These are phyloP conservation scores for Saturnispora serradocipensis DNA, from an alignment of 805 yeast species.

Conservation along the genomic window DNA sequence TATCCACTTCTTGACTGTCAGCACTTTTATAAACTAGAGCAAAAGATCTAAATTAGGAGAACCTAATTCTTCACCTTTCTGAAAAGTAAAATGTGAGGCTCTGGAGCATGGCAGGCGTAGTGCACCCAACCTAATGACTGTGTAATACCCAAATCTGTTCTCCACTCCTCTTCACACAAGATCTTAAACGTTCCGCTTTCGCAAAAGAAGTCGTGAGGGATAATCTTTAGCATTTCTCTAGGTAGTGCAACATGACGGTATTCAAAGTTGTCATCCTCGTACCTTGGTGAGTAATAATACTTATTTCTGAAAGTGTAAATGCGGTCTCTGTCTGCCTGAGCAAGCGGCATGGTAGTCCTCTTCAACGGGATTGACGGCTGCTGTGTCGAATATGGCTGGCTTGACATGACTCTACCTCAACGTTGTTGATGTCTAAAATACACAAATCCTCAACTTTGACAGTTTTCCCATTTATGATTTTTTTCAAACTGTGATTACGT, in stretches of 20 bases:
- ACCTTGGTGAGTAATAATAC: slow-evolving; percentile 90
- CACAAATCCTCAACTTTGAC: not conserved
- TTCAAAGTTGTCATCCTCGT: slow-evolving; percentile 86
- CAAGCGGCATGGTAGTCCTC: slow-evolving; percentile 47
- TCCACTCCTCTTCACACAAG: slow-evolving; percentile 93
- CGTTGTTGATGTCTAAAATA: slow-evolving; percentile 20
- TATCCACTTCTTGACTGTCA: not conserved
- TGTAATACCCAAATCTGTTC: slow-evolving; percentile 87
- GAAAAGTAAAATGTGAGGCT: slow-evolving; percentile 90
- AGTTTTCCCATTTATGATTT: not conserved
- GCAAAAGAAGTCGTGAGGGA: slow-evolving; percentile 90
- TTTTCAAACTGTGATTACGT: slow-evolving; percentile 25
- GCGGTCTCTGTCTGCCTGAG: slow-evolving; percentile 77
- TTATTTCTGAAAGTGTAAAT: slow-evolving; percentile 86
- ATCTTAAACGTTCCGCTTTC: slow-evolving; percentile 92
- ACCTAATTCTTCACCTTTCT: slow-evolving; percentile 42
- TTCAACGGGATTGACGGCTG: slow-evolving; percentile 1
- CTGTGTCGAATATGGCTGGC: slow-evolving; percentile 25
- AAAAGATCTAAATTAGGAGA: not conserved
- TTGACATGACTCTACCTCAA: slow-evolving; percentile 65
- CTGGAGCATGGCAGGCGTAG: slow-evolving; percentile 97
- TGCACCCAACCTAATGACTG: slow-evolving; percentile 98
- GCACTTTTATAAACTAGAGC: not conserved
- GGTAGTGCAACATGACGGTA: slow-evolving; percentile 97
- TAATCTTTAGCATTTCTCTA: slow-evolving; percentile 85